These are phyloP conservation scores for Plasmodium blacklocki DNA, from an alignment of 169 alveolate genomes.

Conservation along the genomic window DNA sequence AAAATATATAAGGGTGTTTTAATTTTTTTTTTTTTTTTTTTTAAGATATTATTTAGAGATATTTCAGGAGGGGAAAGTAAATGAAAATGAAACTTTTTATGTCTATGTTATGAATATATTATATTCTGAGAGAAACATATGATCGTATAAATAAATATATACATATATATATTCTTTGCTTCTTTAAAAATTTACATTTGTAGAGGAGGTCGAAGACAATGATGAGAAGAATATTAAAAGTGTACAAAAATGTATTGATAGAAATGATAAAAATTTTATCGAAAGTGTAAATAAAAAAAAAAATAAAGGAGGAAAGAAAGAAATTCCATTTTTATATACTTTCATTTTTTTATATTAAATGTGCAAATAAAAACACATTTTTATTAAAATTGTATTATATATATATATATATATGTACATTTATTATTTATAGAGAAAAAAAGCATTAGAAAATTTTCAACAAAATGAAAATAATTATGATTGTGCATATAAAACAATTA, in stretches of 20 bases:
- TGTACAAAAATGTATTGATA: conserved; percentile 1
- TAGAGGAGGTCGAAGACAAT: not conserved
- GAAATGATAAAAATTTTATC: not conserved
- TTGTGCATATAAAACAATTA: conserved; percentile 19
- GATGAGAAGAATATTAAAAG: conserved; percentile 1
- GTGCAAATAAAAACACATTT: no score
- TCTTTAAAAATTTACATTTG: not conserved
- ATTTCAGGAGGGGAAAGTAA: conserved; percentile 36
- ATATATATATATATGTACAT: no score
- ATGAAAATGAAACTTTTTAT: not conserved
- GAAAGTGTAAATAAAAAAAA: conserved; percentile 34
- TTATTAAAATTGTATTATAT: no score
- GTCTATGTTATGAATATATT: not conserved
- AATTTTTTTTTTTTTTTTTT: not conserved
- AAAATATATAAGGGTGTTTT: not conserved
- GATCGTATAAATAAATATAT: no score
- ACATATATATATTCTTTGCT: no score
- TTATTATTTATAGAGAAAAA: not conserved
- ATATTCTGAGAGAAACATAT: no score
- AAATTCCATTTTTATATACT: not conserved
- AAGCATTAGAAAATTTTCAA: conserved; percentile 30
- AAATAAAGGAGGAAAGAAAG: not conserved
- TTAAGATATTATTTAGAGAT: conserved; percentile 27
- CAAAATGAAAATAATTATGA: conserved; percentile 35
- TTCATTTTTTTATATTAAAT: not conserved